phyloP scores from a whole-genome alignment of 1,284 basidiomycete genomes.

The Austropuccinia psidii region DNA sequence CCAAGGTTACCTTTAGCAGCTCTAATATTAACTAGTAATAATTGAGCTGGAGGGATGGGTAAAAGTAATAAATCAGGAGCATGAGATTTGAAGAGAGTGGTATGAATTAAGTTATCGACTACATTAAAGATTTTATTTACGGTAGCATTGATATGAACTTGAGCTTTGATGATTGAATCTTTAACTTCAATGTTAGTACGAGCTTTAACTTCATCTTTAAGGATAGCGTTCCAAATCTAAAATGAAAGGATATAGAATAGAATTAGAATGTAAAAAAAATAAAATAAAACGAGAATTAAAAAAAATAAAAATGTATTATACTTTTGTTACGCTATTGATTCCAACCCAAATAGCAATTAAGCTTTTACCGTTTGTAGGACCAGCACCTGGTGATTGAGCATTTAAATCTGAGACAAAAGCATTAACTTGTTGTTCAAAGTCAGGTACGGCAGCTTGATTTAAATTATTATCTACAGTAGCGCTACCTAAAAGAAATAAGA shows the following conservation, averaged over 20 bases:
- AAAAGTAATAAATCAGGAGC: slow-evolving; percentile 23
- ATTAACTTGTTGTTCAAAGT: slow-evolving; percentile 15
- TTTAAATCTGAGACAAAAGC: slow-evolving; percentile 25
- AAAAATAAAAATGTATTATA: neutral
- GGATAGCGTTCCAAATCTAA: slow-evolving; percentile 25
- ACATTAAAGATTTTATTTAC: slow-evolving; percentile 24
- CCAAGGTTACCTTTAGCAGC: neutral
- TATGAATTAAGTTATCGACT: neutral
- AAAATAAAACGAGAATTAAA: neutral
- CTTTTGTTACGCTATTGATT: slow-evolving; percentile 28
- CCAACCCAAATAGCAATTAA: slow-evolving; percentile 25
- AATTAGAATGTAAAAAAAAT: neutral
- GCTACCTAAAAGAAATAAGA: neutral
- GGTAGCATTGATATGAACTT: slow-evolving; percentile 14
- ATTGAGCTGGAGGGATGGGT: slow-evolving; percentile 22
- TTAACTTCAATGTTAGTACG: slow-evolving; percentile 1
- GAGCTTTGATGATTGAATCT: neutral
- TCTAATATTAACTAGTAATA: slow-evolving; percentile 20
- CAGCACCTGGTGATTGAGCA: slow-evolving; percentile 23
- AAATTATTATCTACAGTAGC: slow-evolving; percentile 26
- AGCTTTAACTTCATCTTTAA: slow-evolving; percentile 4
- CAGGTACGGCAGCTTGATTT: slow-evolving; percentile 18
- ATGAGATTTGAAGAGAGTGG: slow-evolving; percentile 8
- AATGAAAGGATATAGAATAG: neutral
- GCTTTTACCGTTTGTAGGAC: slow-evolving; percentile 19